Evolutionary conservation across 176 grass and related monocot species (phyloP).

Genomic region (Oryza meridionalis): DNA sequence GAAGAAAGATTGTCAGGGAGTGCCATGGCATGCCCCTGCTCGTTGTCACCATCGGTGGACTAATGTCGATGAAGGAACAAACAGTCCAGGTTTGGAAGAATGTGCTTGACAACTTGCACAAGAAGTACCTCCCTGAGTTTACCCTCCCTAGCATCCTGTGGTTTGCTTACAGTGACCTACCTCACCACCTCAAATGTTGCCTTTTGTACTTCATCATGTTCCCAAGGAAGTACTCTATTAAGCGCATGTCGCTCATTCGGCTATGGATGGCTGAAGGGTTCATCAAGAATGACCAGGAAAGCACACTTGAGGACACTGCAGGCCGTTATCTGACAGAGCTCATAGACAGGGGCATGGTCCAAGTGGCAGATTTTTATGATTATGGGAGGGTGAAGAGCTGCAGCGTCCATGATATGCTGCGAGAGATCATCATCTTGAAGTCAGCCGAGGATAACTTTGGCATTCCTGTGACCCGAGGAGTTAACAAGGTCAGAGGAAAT

Average conservation of each 20-base stretch:
- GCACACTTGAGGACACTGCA: conserved; percentile 41
- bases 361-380: conserved; percentile 38
- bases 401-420: conserved; percentile 42
- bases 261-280: conserved; percentile 51
- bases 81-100: conserved; percentile 18
- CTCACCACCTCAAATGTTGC: conserved; percentile 43
- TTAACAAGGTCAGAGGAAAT: conserved; percentile 23
- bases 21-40: conserved; percentile 47
- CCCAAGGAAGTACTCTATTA: conserved; percentile 32
- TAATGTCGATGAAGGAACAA: conserved; percentile 41
- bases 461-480: conserved; percentile 19
- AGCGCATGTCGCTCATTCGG: conserved; percentile 40
- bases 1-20: conserved; percentile 26
- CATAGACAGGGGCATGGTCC: conserved; percentile 43
- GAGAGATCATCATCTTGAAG: conserved; percentile 37
- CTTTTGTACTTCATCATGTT: conserved; percentile 51
- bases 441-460: conserved; percentile 45
- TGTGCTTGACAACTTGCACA: conserved; percentile 21
- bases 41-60: conserved; percentile 35
- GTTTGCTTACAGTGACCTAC: conserved; percentile 42
- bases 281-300: conserved; percentile 26
- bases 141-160: conserved; percentile 29
- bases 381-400: conserved; percentile 41
- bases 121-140: conserved; percentile 16
- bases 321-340: conserved; percentile 34